phyloP scores from a whole-genome alignment of 805 yeast genomes.

The Candida peoriensis region DNA sequence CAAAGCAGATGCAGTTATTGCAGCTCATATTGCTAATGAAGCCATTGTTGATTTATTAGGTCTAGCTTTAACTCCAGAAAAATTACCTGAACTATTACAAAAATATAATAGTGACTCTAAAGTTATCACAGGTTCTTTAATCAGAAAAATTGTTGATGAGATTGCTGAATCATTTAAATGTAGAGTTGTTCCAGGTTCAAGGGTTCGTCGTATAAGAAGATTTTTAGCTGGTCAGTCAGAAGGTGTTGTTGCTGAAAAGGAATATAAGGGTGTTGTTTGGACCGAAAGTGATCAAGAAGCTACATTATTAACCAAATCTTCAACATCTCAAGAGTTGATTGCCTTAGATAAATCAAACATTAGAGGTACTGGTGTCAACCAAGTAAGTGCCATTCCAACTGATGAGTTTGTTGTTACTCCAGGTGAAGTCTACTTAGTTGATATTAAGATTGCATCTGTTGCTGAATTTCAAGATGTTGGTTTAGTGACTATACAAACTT shows the following conservation, averaged over 20 bases:
- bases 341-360: conserved; percentile 33
- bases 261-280: conserved; percentile 90
- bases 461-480: conserved; percentile 53
- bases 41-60: conserved; percentile 77
- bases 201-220: conserved; percentile 86
- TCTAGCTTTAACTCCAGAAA: conserved; percentile 69
- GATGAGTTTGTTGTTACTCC: conserved; percentile 68
- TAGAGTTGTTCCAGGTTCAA: conserved; percentile 86
- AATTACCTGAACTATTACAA: conserved; percentile 52
- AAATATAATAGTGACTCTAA: conserved; percentile 23
- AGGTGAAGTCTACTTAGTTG: conserved; percentile 86
- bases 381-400: conserved; percentile 61
- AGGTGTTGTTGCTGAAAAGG: conserved; percentile 86
- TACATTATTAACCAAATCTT: conserved; percentile 40
- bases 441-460: conserved; percentile 73
- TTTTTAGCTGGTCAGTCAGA: conserved; percentile 95
- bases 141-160: conserved; percentile 76
- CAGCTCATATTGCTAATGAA: conserved; percentile 85
- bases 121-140: conserved; percentile 59
- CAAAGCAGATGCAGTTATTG: conserved; percentile 86
- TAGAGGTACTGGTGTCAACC: conserved; percentile 29
- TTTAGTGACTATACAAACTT: conserved; percentile 58
- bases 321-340: conserved; percentile 35
- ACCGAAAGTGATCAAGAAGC: conserved; percentile 76
- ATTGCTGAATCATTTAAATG: conserved; percentile 83